Conservation (phyloP, 1,284 basidiomycete genomes). For the Caloboletus firmus region DNA sequence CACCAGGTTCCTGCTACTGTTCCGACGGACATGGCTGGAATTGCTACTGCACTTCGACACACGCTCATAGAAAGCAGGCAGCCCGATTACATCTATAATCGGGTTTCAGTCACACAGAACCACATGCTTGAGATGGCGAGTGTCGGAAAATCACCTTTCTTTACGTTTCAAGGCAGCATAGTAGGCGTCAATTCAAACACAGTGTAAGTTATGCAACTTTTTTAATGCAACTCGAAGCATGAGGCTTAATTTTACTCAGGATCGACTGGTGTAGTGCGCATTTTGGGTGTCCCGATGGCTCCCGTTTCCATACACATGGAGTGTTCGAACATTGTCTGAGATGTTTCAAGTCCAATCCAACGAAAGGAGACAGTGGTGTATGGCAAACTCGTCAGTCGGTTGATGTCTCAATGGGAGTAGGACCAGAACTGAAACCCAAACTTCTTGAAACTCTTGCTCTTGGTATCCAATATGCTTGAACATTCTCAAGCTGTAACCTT, state of each 20-base stretch:
- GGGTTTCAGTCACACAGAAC: constrained; percentile 25
- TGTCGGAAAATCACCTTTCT: constrained; percentile 7
- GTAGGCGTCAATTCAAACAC: constrained; percentile 24
- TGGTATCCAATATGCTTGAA: too few relatives aligned
- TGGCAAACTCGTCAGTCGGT: background rate
- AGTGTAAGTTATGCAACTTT: background rate
- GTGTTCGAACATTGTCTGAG: constrained; percentile 15
- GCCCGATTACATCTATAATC: constrained; percentile 21
- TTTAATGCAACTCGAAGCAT: background rate
- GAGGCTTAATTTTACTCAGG: background rate
- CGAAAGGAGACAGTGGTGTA: background rate
- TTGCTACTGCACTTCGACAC: constrained; percentile 22
- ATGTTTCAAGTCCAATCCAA: constrained; percentile 26
- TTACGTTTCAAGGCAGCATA: too few relatives aligned
- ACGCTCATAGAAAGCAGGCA: constrained; percentile 18
- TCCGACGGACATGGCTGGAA: constrained; percentile 8
- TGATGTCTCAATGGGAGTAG: constrained; percentile 21
- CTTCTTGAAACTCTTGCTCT: background rate
- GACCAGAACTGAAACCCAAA: constrained; percentile 3
- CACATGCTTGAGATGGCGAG: constrained; percentile 26
- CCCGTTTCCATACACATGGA: constrained; percentile 17
- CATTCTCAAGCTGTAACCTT: too few relatives aligned
- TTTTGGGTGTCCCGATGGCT: constrained; percentile 26
- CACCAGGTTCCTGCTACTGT: background rate
- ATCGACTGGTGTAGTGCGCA: constrained; percentile 22